These are phyloP conservation scores for Lipomyces yamadae DNA, from an alignment of 805 yeast species.

Conservation along the genomic window DNA sequence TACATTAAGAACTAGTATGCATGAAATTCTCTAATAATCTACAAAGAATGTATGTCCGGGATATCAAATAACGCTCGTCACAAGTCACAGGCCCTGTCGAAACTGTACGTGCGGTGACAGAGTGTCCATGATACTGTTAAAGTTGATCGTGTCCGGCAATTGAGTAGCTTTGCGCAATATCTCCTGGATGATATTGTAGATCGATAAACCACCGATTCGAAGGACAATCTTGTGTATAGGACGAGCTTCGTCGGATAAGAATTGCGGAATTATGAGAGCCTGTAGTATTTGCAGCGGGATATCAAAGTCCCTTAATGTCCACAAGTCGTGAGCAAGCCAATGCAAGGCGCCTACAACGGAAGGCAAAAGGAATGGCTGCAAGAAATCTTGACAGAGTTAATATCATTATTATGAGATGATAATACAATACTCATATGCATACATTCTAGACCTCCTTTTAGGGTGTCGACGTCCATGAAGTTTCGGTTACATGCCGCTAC, in stretches of 20 bases:
- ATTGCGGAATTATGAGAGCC: slow-evolving; percentile 51
- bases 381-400: slow-evolving; percentile 53
- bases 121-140: slow-evolving; percentile 22
- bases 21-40: neutral
- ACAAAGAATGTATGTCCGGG: neutral
- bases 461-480: slow-evolving; percentile 60
- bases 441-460: slow-evolving; percentile 79
- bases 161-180: slow-evolving; percentile 29
- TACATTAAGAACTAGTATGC: neutral
- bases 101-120: slow-evolving; percentile 30
- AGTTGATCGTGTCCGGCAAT: slow-evolving; percentile 27
- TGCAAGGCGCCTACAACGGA: slow-evolving; percentile 60
- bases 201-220: slow-evolving; percentile 39
- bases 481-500: slow-evolving; percentile 62
- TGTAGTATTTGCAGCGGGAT: slow-evolving; percentile 50
- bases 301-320: slow-evolving; percentile 45
- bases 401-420: neutral
- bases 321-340: slow-evolving; percentile 54
- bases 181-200: slow-evolving; percentile 40
- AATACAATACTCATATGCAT: slow-evolving; percentile 2
- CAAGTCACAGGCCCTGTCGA: slow-evolving; percentile 16
- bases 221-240: slow-evolving; percentile 53
- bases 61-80: neutral
- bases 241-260: slow-evolving; percentile 54
- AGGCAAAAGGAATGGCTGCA: slow-evolving; percentile 74